Percentiles rank a stretch among this genome's conserved stretches.
phyloP scores from a whole-genome alignment of 805 yeast species.

The Candida schatavii region DNA sequence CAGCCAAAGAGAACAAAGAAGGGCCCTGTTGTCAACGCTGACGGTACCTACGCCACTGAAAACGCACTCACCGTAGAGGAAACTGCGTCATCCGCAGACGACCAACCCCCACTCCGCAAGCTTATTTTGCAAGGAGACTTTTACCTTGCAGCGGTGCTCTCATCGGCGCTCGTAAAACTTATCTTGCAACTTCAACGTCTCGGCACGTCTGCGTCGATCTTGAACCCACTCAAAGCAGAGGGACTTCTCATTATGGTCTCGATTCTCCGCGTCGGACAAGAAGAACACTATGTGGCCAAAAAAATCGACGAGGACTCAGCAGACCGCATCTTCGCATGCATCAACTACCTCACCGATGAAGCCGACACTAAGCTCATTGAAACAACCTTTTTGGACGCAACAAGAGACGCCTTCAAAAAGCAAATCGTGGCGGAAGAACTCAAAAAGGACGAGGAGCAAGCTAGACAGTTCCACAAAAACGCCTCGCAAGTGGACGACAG shows the following conservation, averaged over 20 bases:
- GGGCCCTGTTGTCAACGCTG: constrained; percentile 91
- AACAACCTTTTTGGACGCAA: constrained; percentile 79
- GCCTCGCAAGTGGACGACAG: constrained; percentile 80
- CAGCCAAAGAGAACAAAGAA: constrained; percentile 32
- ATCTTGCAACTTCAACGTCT: constrained; percentile 69
- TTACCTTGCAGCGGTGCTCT: constrained; percentile 83
- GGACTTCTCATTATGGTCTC: constrained; percentile 92
- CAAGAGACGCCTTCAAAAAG: constrained; percentile 76
- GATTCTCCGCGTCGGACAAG: constrained; percentile 75
- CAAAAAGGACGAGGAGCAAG: constrained; percentile 54
- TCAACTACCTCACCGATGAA: constrained; percentile 73
- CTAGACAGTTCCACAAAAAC: constrained; percentile 55
- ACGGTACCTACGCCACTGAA: constrained; percentile 98
- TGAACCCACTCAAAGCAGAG: constrained; percentile 90
- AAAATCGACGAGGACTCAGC: constrained; percentile 93
- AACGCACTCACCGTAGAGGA: constrained; percentile 61
- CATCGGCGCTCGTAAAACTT: constrained; percentile 85
- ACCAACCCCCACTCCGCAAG: constrained; percentile 73
- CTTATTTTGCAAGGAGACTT: constrained; percentile 84
- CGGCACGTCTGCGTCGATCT: constrained; percentile 49
- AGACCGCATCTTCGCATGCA: constrained; percentile 89
- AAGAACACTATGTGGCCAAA: constrained; percentile 63
- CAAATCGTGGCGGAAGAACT: constrained; percentile 63
- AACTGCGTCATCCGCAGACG: constrained; percentile 17
- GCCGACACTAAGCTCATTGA: constrained; percentile 51